Conservation (phyloP, 2,329 filamentous ascomycete species). For the Cladophialophora immunda region DNA sequence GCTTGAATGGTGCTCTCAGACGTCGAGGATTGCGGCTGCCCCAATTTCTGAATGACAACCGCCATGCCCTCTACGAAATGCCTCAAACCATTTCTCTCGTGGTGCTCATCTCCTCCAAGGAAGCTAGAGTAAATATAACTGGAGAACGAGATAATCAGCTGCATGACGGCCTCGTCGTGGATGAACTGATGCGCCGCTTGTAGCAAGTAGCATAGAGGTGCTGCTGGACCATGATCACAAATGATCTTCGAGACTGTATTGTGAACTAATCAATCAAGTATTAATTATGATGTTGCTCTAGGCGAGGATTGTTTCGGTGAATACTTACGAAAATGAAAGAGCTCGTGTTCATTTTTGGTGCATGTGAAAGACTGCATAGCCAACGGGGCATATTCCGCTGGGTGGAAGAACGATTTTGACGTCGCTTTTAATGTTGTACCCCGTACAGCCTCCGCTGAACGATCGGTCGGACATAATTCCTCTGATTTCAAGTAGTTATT, state of each 20-base stretch:
- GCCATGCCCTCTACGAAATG: neutral
- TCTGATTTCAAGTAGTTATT: neutral
- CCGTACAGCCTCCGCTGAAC: neutral
- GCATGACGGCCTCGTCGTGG: conserved; percentile 10
- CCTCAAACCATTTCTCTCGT: neutral
- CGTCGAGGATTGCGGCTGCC: neutral
- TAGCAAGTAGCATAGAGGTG: conserved; percentile 7
- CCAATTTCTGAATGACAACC: neutral
- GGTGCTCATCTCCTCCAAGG: neutral
- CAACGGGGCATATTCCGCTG: neutral
- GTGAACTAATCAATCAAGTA: neutral
- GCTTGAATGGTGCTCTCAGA: conserved; percentile 8
- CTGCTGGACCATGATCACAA: neutral
- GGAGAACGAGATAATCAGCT: neutral
- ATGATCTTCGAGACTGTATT: neutral
- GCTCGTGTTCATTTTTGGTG: neutral
- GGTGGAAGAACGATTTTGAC: neutral
- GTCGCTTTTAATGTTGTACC: no score
- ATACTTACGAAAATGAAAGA: neutral
- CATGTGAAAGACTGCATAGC: neutral
- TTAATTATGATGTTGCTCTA: neutral
- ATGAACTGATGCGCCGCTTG: neutral
- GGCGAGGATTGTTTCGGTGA: neutral
- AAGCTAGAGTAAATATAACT: neutral
- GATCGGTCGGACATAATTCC: neutral